phyloP scores from a whole-genome alignment of 176 grass and related monocot species.

The Phoenix roebelenii region DNA sequence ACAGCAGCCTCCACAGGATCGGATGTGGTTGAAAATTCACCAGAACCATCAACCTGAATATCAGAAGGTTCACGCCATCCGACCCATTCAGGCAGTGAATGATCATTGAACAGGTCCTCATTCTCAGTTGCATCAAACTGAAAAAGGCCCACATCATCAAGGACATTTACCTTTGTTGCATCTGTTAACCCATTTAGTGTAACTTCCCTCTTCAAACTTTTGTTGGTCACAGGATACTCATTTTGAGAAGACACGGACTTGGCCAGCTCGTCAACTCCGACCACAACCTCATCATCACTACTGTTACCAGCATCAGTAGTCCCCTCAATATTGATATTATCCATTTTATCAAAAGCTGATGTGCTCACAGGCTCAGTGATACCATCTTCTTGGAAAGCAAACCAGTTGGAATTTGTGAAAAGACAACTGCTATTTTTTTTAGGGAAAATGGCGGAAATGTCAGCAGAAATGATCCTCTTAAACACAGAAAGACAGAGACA shows the following conservation, averaged over 20 bases:
- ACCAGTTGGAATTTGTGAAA: constrained; percentile 31
- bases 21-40: not conserved
- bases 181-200: not conserved
- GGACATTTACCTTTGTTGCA: not conserved
- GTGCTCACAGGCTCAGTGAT: not conserved
- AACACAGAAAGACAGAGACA: not conserved
- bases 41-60: constrained; percentile 10
- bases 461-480: too few species aligned
- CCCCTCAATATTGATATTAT: constrained; percentile 7
- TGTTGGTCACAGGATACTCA: not conserved
- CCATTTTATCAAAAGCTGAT: constrained; percentile 2
- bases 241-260: constrained; percentile 7
- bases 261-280: constrained; percentile 9
- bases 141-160: constrained; percentile 11
- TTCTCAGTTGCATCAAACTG: constrained; percentile 18
- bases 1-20: not conserved
- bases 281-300: constrained; percentile 12
- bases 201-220: not conserved
- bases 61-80: constrained; percentile 23
- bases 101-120: constrained; percentile 21
- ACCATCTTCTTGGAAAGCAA: constrained; percentile 21
- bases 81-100: constrained; percentile 23
- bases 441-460: too few species aligned
- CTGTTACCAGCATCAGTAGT: not conserved
- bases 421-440: constrained; percentile 2